Conservation (phyloP, 352 stramenopile genomes). For the Phytopythium sindhum region DNA sequence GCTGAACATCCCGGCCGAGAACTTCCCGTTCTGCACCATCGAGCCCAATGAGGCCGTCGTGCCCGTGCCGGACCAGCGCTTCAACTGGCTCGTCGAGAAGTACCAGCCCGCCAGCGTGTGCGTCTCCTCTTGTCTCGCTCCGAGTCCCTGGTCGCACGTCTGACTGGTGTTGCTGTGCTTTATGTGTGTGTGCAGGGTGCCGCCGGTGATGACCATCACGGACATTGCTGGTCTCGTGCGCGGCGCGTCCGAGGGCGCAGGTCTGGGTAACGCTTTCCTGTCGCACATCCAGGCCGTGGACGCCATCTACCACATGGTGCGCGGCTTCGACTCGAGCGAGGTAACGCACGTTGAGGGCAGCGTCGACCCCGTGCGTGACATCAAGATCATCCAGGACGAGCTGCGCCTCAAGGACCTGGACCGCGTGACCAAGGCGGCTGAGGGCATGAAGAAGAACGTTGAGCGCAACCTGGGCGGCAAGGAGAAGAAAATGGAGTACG, state of each 20-base stretch:
- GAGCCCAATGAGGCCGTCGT: constrained; percentile 98
- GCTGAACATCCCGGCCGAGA: constrained; percentile 89
- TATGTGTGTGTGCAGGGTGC: constrained; percentile 49
- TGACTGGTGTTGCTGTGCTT: background rate
- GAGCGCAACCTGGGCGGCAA: constrained; percentile 89
- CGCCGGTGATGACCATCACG: constrained; percentile 97
- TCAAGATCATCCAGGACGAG: constrained; percentile 99
- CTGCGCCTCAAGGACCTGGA: constrained; percentile 97
- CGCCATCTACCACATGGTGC: constrained; percentile 97
- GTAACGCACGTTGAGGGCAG: constrained; percentile 99
- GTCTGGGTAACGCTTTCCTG: constrained; percentile 99
- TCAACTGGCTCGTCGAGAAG: constrained; percentile 97
- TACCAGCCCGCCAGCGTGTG: constrained; percentile 93
- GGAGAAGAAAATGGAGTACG: constrained; percentile 95
- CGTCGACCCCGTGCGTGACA: constrained; percentile 98
- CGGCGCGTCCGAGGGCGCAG: constrained; percentile 95
- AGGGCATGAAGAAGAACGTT: constrained; percentile 85
- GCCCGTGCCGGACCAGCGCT: constrained; percentile 97
- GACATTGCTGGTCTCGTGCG: constrained; percentile 99
- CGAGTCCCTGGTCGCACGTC: background rate
- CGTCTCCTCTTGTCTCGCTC: constrained; percentile 8
- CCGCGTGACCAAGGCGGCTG: constrained; percentile 72
- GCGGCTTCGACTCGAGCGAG: constrained; percentile 97
- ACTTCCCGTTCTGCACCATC: constrained; percentile 98
- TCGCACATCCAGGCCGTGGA: constrained; percentile 99